Evolutionary conservation across 2,329 filamentous ascomycete species (phyloP), one percentile per base, ranked within the genome.

Genomic region (Venturia effusa): DNA sequence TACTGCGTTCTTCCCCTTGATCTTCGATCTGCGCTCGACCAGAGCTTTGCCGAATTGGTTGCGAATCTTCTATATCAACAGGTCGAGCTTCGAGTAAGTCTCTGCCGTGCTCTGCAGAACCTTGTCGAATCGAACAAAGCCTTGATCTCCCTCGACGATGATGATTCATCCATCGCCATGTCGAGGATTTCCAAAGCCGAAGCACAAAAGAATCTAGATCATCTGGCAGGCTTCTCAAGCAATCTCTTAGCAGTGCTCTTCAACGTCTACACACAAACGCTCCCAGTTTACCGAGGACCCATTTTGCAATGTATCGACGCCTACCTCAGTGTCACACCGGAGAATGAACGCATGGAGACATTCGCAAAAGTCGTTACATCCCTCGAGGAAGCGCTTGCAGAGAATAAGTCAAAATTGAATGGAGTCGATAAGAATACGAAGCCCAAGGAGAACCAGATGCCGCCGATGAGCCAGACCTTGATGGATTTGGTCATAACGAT

Each of bases 401-500:
- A 84, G 64, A 73, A 78, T 19, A 80, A 82, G 27, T 34, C 51
- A 30, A 57, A 57, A 17, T 77, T 84, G 37, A 83, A 88, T 71
- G 89, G 83, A n/a, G 81, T 87, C 71, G 81, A 81, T 13, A 62
- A 64, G 19, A 32, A 17, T 45, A 77, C 78, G 63, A 85, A 86
- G 70, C 82, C 86, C 69, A 87, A 89, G 73, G 61, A 63, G 13
- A 55, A 51, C 45, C 60, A 51, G 27, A 91, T 96, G 85, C 94
- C 94, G 13, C 93, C 93, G 22, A 96, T 90, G 62, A 90, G 88
- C 63, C 93, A 97, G 76, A 97, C 93, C 0, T 81, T 99, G 37
- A 96, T 99, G 87, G 94, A 99, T 72, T 82, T 99, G 40, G 86
- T 99, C 69, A 96, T 97, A 70, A 95, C 94, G 6, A 96, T 99